Percentiles rank a stretch among this genome's conserved stretches.
These are phyloP conservation scores for Citrus reticulata DNA, from an alignment of 345 rosid genomes.

Conservation along the genomic window DNA sequence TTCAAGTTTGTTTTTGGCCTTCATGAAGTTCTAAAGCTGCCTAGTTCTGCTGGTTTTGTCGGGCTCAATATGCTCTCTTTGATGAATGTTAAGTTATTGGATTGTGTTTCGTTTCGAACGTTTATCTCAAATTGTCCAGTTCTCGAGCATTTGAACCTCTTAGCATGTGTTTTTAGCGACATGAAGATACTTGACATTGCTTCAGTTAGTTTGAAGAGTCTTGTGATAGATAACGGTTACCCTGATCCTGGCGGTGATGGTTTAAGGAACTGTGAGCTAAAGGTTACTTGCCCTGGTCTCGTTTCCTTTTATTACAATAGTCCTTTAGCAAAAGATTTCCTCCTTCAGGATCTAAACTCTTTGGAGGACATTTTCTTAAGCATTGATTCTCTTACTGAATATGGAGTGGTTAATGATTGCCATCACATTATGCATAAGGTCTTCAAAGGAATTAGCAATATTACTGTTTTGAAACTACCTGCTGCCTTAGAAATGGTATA, in stretches of 20 bases:
- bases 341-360: neutral
- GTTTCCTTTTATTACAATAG: neutral
- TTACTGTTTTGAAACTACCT: neutral
- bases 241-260: neutral
- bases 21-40: neutral
- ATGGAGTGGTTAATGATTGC: neutral
- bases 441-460: neutral
- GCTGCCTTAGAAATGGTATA: neutral
- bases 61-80: neutral
- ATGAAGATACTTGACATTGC: neutral
- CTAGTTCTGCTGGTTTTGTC: neutral
- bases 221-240: neutral
- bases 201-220: neutral
- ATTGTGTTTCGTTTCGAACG: neutral
- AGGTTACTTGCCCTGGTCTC: conserved; percentile 1
- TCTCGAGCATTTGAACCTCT: neutral
- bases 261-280: neutral
- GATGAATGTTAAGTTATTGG: neutral
- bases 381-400: neutral
- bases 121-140: neutral
- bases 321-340: neutral
- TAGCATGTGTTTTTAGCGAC: neutral
- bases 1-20: neutral
- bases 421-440: neutral
- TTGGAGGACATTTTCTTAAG: neutral